Evolutionary conservation across 2,329 filamentous ascomycete species (phyloP), one percentile per base, ranked within the genome.

Genomic region (Trichoderma lentiforme): DNA sequence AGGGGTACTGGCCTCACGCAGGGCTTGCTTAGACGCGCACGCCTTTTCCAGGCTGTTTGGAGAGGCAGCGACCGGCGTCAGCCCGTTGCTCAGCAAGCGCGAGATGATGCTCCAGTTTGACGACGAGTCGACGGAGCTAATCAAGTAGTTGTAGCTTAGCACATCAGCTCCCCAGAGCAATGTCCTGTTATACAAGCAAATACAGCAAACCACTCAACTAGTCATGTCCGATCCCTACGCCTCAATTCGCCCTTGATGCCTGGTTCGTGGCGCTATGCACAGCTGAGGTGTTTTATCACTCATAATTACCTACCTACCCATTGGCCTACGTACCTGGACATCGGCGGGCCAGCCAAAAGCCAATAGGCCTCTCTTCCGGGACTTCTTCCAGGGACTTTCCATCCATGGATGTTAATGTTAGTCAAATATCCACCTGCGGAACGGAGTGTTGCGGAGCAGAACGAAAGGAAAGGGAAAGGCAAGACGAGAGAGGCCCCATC

Each of bases 1-100:
- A 0, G 86, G 84, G 3, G 85, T 89, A 5, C 73, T 87, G 12
- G 83, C 84, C 2, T 87, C 85, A 3, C 81, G 87, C 4, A 82
- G 84, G 73, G 87, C 87, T 0, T 88, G 86, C 73, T 73, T 88
- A 3, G 87, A 89, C 76, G 86, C 87, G 0, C 86, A 89, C 76
- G 80, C 86, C 21, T 89, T 85, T 78, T 73, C 78, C 0, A 80
- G 77, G 2, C 84, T 89, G 11, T 71, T 71, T 71, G 68, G 68
- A 21, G 47, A 71, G 32, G 58, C 6, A 24, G 60, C 68, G 15
- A 57, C 60, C 12, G 72, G 76, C 2, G 43, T 73, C 3, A 84
- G 82, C 47, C 83, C 82, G 1, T 68, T 84, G 8, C 73, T 84
- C 24, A 82, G 80, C n/a, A 80, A 79, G 67, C 78, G 86, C 4